Base-by-base conservation (phyloP, 306 rosid species). In the Begonia loranthoides region DNA sequence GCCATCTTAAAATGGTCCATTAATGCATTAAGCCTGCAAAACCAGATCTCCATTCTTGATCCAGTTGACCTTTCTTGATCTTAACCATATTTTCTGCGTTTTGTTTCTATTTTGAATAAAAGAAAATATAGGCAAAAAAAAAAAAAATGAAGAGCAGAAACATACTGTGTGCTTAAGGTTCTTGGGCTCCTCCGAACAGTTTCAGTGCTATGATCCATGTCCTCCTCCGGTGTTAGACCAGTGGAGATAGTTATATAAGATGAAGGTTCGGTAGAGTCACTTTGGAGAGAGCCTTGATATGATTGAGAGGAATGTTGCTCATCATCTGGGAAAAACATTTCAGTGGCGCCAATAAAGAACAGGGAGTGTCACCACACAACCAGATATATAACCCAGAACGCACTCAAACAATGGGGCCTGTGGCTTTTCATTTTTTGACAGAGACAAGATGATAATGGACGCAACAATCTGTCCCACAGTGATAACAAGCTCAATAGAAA, bases 1-100 rank as follows among this genome's bases (percentile, higher is more conserved):
- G 78, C 78, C 82, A 90, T 82, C 77, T 90, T 90, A 60, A 82
- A 82, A 73, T 90, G 85, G 64, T 90, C 92, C 74, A 85, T 81
- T 38, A 82, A 71, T 55, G 60, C 69, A 72, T 85, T 90, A 57
- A 79, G 39, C 70, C 97, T 90, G 87, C 67, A 49, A 17, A 44
- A n/a, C n/a, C n/a, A n/a, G n/a, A n/a, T n/a, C n/a, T n/a, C n/a
- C n/a, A n/a, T n/a, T n/a, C n/a, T n/a, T n/a, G n/a, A n/a, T n/a
- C n/a, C n/a, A n/a, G n/a, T n/a, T n/a, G n/a, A n/a, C n/a, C n/a
- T n/a, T n/a, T n/a, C n/a, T n/a, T n/a, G n/a, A n/a, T n/a, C n/a
- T n/a, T n/a, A n/a, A n/a, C n/a, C n/a, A n/a, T n/a, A n/a, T n/a
- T n/a, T n/a, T n/a, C n/a, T n/a, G n/a, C n/a, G n/a, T n/a, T n/a